phyloP scores from a whole-genome alignment of 345 rosid species.

The Gossypioides kirkii region DNA sequence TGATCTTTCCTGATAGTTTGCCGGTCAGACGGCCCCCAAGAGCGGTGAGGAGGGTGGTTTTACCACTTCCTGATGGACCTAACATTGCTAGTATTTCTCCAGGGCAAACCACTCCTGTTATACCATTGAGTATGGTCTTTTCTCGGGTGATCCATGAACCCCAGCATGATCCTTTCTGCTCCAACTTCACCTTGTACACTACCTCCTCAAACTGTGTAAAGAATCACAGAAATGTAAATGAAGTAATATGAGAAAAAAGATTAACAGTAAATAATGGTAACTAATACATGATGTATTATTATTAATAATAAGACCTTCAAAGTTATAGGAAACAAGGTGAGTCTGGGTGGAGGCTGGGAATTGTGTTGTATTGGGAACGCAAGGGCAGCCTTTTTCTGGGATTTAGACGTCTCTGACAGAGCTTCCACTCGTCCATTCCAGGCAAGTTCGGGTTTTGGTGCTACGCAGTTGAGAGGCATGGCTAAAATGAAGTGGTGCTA shows the following conservation, averaged over 20 bases:
- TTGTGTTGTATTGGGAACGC: slow-evolving; percentile 35
- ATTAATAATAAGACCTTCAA: slow-evolving; percentile 54
- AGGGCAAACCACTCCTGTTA: slow-evolving; percentile 80
- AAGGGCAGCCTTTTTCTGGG: slow-evolving; percentile 35
- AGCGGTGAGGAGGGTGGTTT: slow-evolving; percentile 95
- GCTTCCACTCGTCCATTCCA: slow-evolving; percentile 32
- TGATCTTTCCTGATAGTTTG: slow-evolving; percentile 71
- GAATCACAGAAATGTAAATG: slow-evolving; percentile 2
- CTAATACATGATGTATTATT: background rate
- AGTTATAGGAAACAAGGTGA: slow-evolving; percentile 52
- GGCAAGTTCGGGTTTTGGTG: slow-evolving; percentile 48
- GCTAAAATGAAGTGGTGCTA: slow-evolving; percentile 14
- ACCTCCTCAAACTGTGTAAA: slow-evolving; percentile 84
- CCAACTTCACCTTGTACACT: slow-evolving; percentile 75
- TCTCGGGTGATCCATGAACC: slow-evolving; percentile 61
- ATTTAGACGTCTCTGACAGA: slow-evolving; percentile 37
- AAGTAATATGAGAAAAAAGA: background rate
- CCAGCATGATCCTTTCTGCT: slow-evolving; percentile 41
- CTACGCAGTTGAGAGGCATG: slow-evolving; percentile 51
- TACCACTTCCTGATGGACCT: slow-evolving; percentile 98
- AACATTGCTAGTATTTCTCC: slow-evolving; percentile 98
- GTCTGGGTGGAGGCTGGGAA: slow-evolving; percentile 42
- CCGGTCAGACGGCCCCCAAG: slow-evolving; percentile 87
- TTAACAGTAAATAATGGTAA: background rate
- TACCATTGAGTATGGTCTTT: slow-evolving; percentile 74